These are phyloP conservation scores for Taphrina wiesneri DNA, from an alignment of 1,139 yeast species.

Conservation along the genomic window DNA sequence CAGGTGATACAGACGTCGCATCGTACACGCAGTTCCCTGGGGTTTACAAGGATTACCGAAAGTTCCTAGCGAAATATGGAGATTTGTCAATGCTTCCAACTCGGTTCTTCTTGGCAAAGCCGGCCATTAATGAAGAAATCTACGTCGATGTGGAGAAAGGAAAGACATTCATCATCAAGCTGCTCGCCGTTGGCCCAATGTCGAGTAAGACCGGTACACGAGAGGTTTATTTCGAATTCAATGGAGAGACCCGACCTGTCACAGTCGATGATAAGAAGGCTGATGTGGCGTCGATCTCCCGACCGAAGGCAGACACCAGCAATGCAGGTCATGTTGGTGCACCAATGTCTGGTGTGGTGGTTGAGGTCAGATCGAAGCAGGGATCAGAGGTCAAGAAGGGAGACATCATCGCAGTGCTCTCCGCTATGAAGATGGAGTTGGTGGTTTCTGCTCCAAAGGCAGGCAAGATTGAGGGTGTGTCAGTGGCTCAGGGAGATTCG, in stretches of 20 bases:
- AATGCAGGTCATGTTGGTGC: slow-evolving; percentile 95
- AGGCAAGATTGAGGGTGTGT: slow-evolving; percentile 76
- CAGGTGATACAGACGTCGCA: slow-evolving; percentile 86
- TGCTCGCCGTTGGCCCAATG: slow-evolving; percentile 90
- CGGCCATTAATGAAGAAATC: slow-evolving; percentile 83
- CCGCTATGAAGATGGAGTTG: slow-evolving; percentile 99
- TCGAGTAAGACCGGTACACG: slow-evolving; percentile 82
- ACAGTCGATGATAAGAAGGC: slow-evolving; percentile 85
- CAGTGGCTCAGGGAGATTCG: slow-evolving; percentile 85
- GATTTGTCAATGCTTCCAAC: slow-evolving; percentile 94
- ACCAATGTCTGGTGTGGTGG: slow-evolving; percentile 99
- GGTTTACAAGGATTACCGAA: slow-evolving; percentile 85
- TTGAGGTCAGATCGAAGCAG: slow-evolving; percentile 85
- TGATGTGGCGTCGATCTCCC: slow-evolving; percentile 76
- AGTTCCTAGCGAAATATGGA: slow-evolving; percentile 74
- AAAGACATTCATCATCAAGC: slow-evolving; percentile 85
- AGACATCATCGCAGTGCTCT: slow-evolving; percentile 87
- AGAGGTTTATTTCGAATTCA: slow-evolving; percentile 95
- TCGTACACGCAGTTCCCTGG: slow-evolving; percentile 97
- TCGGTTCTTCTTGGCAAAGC: slow-evolving; percentile 80
- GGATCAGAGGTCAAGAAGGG: slow-evolving; percentile 94
- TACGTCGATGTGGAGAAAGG: slow-evolving; percentile 90
- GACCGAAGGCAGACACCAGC: slow-evolving; percentile 85
- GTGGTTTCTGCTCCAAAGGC: slow-evolving; percentile 88
- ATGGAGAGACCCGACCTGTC: slow-evolving; percentile 97